These are phyloP conservation scores for Dryas octopetala DNA, from an alignment of 306 rosid species.

Conservation along the genomic window DNA sequence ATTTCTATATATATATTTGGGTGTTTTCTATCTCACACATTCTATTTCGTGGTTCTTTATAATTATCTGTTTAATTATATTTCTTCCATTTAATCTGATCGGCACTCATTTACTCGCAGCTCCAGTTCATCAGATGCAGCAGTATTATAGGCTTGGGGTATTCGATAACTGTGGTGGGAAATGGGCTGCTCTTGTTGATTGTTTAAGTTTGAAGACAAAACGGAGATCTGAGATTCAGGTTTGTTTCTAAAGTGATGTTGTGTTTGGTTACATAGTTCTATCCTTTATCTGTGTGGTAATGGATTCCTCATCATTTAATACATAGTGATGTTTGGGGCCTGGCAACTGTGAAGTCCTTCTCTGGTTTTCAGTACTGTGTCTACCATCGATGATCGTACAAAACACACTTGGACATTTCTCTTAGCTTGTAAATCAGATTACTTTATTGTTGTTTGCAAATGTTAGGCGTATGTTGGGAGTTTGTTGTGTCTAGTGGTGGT, in stretches of 20 bases:
- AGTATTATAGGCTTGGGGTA: conserved; percentile 74
- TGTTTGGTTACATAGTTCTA: neutral
- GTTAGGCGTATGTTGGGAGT: neutral
- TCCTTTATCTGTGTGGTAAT: neutral
- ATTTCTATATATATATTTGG: neutral
- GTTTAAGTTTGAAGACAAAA: conserved; percentile 79
- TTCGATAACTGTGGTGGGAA: conserved; percentile 69
- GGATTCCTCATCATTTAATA: neutral
- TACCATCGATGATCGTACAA: neutral
- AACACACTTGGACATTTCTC: neutral
- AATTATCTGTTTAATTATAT: neutral
- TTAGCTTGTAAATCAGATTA: neutral
- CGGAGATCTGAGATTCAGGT: conserved; percentile 59
- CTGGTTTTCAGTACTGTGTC: neutral
- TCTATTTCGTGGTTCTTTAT: neutral
- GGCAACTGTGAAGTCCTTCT: neutral
- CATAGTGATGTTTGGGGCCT: neutral
- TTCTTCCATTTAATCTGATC: conserved; percentile 4
- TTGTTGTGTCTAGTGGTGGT: neutral
- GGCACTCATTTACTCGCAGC: conserved; percentile 46
- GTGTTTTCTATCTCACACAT: neutral
- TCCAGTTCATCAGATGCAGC: conserved; percentile 92
- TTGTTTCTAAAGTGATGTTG: conserved; percentile 12
- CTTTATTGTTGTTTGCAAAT: neutral
- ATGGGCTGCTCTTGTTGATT: conserved; percentile 62